Evolutionary conservation across 2,329 filamentous ascomycete genomes (phyloP).

Genomic region (Periconia digitata): DNA sequence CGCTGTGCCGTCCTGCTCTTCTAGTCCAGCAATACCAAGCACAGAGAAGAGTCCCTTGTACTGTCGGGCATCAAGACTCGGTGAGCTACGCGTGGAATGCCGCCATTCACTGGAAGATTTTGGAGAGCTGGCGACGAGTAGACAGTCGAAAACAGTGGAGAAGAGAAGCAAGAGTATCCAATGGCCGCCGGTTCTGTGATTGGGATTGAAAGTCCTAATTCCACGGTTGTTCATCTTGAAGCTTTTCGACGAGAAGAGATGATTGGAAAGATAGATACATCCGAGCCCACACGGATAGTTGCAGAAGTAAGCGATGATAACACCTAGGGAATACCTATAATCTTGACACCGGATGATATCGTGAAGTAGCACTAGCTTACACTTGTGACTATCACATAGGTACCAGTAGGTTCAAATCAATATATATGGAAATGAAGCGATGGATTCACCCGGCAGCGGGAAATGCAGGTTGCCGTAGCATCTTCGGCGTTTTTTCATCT

Average conservation of each 20-base stretch:
- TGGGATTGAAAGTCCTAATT: neutral
- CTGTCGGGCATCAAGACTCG: constrained; percentile 5
- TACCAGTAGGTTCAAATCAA: neutral
- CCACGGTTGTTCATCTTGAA: neutral
- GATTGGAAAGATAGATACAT: no score
- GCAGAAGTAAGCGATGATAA: constrained; percentile 3
- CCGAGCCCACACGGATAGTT: neutral
- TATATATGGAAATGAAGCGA: neutral
- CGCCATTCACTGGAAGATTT: neutral
- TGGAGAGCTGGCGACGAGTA: constrained; percentile 2
- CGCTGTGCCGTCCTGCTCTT: constrained; percentile 18
- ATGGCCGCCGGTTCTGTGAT: neutral
- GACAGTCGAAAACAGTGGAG: neutral
- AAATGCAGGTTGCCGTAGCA: neutral
- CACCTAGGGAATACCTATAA: neutral
- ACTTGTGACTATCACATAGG: neutral
- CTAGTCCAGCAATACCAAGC: constrained; percentile 20
- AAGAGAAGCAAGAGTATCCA: neutral
- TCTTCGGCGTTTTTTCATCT: neutral
- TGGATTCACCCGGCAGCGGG: neutral
- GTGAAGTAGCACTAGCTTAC: neutral
- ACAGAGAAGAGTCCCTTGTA: constrained; percentile 18
- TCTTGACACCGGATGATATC: neutral
- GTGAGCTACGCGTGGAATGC: neutral
- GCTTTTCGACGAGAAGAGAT: no score